Evolutionary conservation across 1,284 basidiomycete genomes (phyloP), one percentile per base, ranked within the genome.

Genomic region (Moesziomyces aphidis): DNA sequence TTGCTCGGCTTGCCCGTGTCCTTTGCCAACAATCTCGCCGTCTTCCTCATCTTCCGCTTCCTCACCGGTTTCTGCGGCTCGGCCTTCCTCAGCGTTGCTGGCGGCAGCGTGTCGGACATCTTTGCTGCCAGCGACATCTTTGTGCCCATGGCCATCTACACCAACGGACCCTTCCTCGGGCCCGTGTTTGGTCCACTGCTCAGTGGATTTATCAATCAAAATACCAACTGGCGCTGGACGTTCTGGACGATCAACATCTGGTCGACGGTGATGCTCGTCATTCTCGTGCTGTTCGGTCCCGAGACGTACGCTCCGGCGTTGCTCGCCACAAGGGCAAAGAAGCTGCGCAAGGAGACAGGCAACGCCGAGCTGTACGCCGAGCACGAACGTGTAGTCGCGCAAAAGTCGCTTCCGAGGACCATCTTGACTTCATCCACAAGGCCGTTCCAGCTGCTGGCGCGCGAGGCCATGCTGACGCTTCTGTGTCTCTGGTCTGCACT

Each of bases 131-230:
- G 61, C 21, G 77, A 85, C 26, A 76, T 81, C 19, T 65, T 70
- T 13, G 63, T 84, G 5, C 84, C 85, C 34, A 85, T 84, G 84
- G 57, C 76, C 15, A 72, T 78, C 61, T 85, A 85, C 78, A 85
- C 82, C 36, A 83, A 85, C 46, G 59, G 59, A 4, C 84, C 85
- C 39, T 76, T 85, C 50, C 59, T 84, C 34, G 74, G 71, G 19
- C 79, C 80, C 21, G 71, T 78, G 17, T 61, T 61, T 34, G 76
- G 77, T 11, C 78, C 81, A 1, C 50, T 76, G 15, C 50, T 79
- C 26, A 65, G 55, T 26, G 77, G 78, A 19, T 83, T 77, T 62
- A 83, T 85, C 65, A 79, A 82, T 53, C 51, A 76, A 39, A 56
- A 72, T 23, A 56, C 77, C 22, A 78, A 81, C n/a, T 85, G 84